Conservation (phyloP, 1,139 yeast genomes). For the Blastobotrys illinoisensis region DNA sequence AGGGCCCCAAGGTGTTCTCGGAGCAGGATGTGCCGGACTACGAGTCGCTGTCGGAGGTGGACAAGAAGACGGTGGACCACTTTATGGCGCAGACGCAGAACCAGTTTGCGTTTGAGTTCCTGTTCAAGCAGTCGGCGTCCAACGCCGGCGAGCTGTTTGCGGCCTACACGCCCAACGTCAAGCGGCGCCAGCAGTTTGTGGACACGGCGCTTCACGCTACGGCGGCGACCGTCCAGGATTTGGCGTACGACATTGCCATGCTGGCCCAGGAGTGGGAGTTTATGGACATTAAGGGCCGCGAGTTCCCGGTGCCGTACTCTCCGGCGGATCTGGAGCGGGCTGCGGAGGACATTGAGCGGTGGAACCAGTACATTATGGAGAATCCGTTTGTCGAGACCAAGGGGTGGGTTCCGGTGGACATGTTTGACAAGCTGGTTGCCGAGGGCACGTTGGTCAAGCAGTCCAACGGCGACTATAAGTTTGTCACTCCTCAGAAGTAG, state of each 20-base stretch:
- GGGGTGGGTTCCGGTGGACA: slow-evolving; percentile 94
- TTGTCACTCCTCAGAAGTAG: slow-evolving; percentile 5
- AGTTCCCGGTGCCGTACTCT: slow-evolving; percentile 57
- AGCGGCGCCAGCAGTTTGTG: slow-evolving; percentile 36
- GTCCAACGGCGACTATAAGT: slow-evolving; percentile 42
- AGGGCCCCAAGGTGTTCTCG: slow-evolving; percentile 80
- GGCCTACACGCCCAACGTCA: slow-evolving; percentile 41
- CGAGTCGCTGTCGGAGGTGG: slow-evolving; percentile 59
- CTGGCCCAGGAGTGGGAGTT: slow-evolving; percentile 54
- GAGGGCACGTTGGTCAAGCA: slow-evolving; percentile 56
- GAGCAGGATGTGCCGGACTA: slow-evolving; percentile 70
- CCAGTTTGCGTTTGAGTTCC: slow-evolving; percentile 80
- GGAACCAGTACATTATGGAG: slow-evolving; percentile 60
- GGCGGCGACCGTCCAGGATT: slow-evolving; percentile 59
- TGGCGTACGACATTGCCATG: slow-evolving; percentile 70
- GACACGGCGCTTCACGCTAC: slow-evolving; percentile 54
- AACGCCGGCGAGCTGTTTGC: slow-evolving; percentile 52
- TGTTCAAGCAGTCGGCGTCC: slow-evolving; percentile 49
- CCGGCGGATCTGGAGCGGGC: slow-evolving; percentile 52
- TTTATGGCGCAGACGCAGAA: slow-evolving; percentile 87
- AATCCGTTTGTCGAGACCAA: slow-evolving; percentile 87
- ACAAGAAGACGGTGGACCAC: slow-evolving; percentile 74
- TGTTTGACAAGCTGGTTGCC: slow-evolving; percentile 65
- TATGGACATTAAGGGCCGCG: slow-evolving; percentile 31
- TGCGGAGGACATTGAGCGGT: slow-evolving; percentile 53